Evolutionary conservation across 164 flowering plant species (phyloP).

Genomic region (Pachysandra terminalis): DNA sequence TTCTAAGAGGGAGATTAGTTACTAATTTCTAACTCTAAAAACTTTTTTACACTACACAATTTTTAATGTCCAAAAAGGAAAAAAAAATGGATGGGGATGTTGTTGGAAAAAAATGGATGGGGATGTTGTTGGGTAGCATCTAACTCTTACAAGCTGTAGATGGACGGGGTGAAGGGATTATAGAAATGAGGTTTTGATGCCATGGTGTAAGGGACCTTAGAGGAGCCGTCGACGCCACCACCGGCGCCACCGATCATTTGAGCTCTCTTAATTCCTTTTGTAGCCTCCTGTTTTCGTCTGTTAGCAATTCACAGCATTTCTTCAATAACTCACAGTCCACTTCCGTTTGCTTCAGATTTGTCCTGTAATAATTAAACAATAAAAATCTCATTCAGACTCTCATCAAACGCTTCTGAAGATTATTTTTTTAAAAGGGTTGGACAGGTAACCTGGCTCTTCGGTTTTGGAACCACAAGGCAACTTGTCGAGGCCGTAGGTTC

Average conservation of each 20-base stretch:
- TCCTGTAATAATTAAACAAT: conserved; percentile 45
- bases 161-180: conserved; percentile 48
- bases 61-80: neutral
- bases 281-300: conserved; percentile 65
- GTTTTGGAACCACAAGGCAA: conserved; percentile 90
- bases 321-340: conserved; percentile 79
- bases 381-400: neutral
- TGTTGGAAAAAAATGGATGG: conserved; percentile 2
- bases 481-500: conserved; percentile 73
- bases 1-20: no score
- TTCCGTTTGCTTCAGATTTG: conserved; percentile 86
- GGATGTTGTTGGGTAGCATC: conserved; percentile 2
- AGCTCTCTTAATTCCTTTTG: conserved; percentile 71
- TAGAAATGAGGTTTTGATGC: conserved; percentile 45
- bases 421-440: neutral
- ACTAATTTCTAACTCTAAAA: neutral
- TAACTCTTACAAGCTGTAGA: conserved; percentile 43
- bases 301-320: conserved; percentile 70
- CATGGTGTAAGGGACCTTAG: conserved; percentile 23
- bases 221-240: no score
- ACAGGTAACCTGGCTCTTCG: conserved; percentile 67
- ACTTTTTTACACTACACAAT: neutral
- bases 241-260: conserved; percentile 35
- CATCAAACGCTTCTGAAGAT: neutral
- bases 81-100: no score